Conservation (phyloP, 805 yeast genomes). For the Saccharomycopsis babjevae region DNA sequence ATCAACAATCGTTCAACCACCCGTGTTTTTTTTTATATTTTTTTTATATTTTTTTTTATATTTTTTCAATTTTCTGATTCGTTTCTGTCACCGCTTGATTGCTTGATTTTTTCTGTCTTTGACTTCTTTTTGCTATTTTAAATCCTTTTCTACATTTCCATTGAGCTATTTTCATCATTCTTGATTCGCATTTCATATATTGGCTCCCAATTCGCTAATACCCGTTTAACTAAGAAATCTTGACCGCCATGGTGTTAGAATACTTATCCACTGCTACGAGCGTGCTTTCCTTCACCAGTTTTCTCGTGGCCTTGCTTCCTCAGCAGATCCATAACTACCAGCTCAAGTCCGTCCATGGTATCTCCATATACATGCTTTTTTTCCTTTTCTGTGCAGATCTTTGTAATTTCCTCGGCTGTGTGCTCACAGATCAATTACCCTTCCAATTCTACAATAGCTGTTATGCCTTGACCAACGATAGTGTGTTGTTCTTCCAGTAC, state of each 20-base stretch:
- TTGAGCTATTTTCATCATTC: too few relatives aligned
- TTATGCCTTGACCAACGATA: slow-evolving; percentile 68
- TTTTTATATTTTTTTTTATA: too few relatives aligned
- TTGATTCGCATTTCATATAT: too few relatives aligned
- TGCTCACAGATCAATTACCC: slow-evolving; percentile 66
- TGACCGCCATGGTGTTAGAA: not conserved
- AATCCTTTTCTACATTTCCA: too few relatives aligned
- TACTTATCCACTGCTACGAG: not conserved
- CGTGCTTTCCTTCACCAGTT: not conserved
- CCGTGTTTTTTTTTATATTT: too few relatives aligned
- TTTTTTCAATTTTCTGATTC: too few relatives aligned
- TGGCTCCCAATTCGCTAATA: too few relatives aligned
- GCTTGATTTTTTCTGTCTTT: too few relatives aligned
- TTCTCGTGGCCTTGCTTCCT: slow-evolving; percentile 25
- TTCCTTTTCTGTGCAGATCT: slow-evolving; percentile 29
- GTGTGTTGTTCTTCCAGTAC: slow-evolving; percentile 58
- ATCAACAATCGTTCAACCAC: too few relatives aligned
- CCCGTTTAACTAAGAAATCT: too few relatives aligned
- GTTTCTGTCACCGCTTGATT: too few relatives aligned
- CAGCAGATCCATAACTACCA: slow-evolving; percentile 27
- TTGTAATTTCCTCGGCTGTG: slow-evolving; percentile 51
- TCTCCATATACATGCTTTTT: slow-evolving; percentile 25
- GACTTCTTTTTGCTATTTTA: too few relatives aligned
- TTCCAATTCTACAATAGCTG: slow-evolving; percentile 66
- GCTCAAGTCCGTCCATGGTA: slow-evolving; percentile 25